These are phyloP conservation scores for Naegleria lovaniensis DNA, from an alignment of 208 protist species.

Conservation along the genomic window DNA sequence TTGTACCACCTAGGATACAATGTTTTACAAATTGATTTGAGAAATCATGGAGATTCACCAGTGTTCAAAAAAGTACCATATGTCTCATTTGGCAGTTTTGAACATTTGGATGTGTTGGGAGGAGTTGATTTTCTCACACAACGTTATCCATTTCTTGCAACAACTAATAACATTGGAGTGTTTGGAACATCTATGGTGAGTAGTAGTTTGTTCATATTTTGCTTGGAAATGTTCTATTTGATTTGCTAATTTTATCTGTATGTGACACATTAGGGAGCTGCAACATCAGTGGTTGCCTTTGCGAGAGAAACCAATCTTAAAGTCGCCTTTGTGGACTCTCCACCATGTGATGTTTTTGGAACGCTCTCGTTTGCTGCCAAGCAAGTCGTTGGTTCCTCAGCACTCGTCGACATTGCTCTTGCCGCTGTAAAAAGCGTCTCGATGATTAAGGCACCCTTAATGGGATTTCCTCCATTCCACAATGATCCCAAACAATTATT, in stretches of 20 bases:
- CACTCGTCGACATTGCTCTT: neutral
- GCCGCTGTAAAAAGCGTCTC: neutral
- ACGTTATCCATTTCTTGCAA: neutral
- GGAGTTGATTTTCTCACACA: neutral
- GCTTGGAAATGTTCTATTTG: too few relatives aligned
- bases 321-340: neutral
- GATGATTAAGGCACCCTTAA: neutral
- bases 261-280: neutral
- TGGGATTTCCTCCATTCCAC: neutral
- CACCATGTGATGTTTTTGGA: neutral
- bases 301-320: neutral
- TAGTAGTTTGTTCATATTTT: too few relatives aligned
- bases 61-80: neutral
- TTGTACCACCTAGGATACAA: neutral
- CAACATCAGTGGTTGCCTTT: neutral
- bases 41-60: neutral
- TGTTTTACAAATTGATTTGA: neutral
- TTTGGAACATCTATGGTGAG: neutral
- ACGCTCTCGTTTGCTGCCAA: neutral
- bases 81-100: neutral
- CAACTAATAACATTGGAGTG: neutral
- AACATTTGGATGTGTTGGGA: slow-evolving; percentile 24
- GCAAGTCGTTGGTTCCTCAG: neutral
- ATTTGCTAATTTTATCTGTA: too few relatives aligned
- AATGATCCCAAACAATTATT: neutral